Conservation (phyloP, 2,329 filamentous ascomycete species). For the Cladosporium halotolerans region DNA sequence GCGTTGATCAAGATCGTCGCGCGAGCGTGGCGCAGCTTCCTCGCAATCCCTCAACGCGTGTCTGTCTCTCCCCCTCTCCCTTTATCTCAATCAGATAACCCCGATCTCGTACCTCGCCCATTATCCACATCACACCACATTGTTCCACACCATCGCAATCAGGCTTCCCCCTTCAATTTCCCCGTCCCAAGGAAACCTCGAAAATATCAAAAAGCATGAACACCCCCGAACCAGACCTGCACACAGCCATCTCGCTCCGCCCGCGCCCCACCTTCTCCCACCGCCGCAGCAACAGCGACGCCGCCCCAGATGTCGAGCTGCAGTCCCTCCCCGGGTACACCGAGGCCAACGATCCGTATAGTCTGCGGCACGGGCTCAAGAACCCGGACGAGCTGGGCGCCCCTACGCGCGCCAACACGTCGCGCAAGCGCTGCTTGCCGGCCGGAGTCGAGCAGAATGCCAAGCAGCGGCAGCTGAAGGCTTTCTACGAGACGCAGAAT, state of each 20-base stretch:
- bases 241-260: conserved; percentile 43
- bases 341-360: conserved; percentile 70
- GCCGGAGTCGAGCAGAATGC: conserved; percentile 38
- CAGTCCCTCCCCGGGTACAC: conserved; percentile 52
- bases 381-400: conserved; percentile 63
- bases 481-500: conserved; percentile 88
- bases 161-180: not conserved
- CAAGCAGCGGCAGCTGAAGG: conserved; percentile 56
- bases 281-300: conserved; percentile 21
- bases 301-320: conserved; percentile 37
- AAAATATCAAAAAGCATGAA: not conserved
- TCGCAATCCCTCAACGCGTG: too few species aligned
- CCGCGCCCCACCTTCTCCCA: conserved; percentile 33
- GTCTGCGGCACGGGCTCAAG: conserved; percentile 71
- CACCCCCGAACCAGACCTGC: conserved; percentile 38
- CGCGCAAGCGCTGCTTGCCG: conserved; percentile 59
- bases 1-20: too few species aligned
- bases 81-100: too few species aligned
- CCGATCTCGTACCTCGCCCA: not conserved
- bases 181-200: not conserved
- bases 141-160: not conserved
- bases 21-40: too few species aligned
- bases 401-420: conserved; percentile 72
- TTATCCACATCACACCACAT: not conserved
- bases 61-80: too few species aligned